These are phyloP conservation scores for Hyphopichia burtonii DNA, from an alignment of 1,139 yeast species.

Conservation along the genomic window DNA sequence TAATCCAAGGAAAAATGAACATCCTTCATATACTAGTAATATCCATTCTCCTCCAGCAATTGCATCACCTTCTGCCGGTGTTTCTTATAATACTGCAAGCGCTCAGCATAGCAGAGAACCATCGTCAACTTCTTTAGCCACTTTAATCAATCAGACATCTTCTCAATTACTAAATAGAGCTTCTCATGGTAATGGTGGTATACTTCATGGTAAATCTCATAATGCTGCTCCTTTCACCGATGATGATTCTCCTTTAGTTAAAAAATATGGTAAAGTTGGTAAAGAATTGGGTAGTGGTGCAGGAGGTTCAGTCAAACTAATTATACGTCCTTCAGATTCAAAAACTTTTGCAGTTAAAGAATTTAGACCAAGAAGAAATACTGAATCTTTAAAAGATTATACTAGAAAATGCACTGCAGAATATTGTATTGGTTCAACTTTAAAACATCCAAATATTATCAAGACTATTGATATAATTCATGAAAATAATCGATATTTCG, in stretches of 20 bases:
- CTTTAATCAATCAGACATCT: conserved; percentile 45
- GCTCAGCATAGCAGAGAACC: conserved; percentile 30
- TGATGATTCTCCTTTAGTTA: conserved; percentile 65
- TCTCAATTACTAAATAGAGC: conserved; percentile 43
- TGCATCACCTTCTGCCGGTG: conserved; percentile 10
- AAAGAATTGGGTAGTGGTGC: conserved; percentile 95
- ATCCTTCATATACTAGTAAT: conserved; percentile 20
- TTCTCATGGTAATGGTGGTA: conserved; percentile 17
- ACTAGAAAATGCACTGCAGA: conserved; percentile 96
- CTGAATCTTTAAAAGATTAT: conserved; percentile 85
- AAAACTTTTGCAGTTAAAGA: conserved; percentile 96
- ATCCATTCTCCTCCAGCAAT: conserved; percentile 34
- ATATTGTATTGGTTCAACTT: conserved; percentile 90
- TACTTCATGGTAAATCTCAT: conserved; percentile 19
- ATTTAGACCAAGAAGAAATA: conserved; percentile 80
- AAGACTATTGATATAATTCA: conserved; percentile 89
- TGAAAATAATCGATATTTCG: conserved; percentile 83
- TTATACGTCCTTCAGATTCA: conserved; percentile 76
- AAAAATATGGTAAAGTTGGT: conserved; percentile 87
- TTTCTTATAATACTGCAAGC: conserved; percentile 6
- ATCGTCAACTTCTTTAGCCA: conserved; percentile 43
- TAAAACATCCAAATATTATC: conserved; percentile 86
- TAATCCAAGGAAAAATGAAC: conserved; percentile 19
- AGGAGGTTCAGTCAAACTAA: conserved; percentile 91
- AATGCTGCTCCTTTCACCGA: conserved; percentile 36